Evolutionary conservation across 2,329 filamentous ascomycete species (phyloP).

Genomic region (Ophiocordyceps robertsii): DNA sequence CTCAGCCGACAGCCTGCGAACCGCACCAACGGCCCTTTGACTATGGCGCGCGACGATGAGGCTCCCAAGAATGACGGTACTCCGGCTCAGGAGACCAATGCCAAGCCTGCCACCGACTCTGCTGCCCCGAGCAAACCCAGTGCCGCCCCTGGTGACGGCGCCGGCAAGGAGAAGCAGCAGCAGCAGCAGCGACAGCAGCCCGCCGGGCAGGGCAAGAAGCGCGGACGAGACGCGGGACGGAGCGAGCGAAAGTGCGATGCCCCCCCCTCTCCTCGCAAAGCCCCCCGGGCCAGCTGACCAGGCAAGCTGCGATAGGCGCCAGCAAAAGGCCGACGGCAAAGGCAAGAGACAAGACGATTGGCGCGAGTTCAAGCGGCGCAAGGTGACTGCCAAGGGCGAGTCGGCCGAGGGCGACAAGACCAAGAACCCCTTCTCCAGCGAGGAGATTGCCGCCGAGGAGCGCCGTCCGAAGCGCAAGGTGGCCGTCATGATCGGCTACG

Average conservation of each 20-base stretch:
- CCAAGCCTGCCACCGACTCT: not conserved
- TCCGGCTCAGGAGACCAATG: conserved; percentile 2
- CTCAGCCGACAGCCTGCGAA: not conserved
- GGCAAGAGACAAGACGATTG: conserved; percentile 25
- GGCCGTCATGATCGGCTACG: conserved; percentile 88
- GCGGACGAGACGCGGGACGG: conserved; percentile 16
- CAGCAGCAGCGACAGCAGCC: no score
- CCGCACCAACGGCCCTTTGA: conserved; percentile 12
- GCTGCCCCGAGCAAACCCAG: not conserved
- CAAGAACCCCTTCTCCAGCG: conserved; percentile 45
- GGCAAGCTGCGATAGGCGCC: conserved; percentile 19
- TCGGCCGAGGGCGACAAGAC: conserved; percentile 14
- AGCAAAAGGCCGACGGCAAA: conserved; percentile 20
- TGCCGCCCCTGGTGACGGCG: not conserved
- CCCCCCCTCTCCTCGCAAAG: not conserved
- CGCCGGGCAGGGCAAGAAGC: conserved; percentile 3
- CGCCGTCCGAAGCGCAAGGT: conserved; percentile 91
- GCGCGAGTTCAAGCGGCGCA: conserved; percentile 27
- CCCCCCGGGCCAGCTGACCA: conserved; percentile 6
- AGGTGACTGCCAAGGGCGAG: conserved; percentile 22
- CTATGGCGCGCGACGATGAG: conserved; percentile 18
- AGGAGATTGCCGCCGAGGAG: conserved; percentile 79
- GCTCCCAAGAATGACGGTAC: conserved; percentile 13
- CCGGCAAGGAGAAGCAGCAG: not conserved
- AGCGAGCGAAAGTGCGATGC: conserved; percentile 7